Percentiles rank a stretch among this genome's conserved stretches.
phyloP scores from a whole-genome alignment of 2,329 filamentous ascomycete species.

The Curvularia sp. region DNA sequence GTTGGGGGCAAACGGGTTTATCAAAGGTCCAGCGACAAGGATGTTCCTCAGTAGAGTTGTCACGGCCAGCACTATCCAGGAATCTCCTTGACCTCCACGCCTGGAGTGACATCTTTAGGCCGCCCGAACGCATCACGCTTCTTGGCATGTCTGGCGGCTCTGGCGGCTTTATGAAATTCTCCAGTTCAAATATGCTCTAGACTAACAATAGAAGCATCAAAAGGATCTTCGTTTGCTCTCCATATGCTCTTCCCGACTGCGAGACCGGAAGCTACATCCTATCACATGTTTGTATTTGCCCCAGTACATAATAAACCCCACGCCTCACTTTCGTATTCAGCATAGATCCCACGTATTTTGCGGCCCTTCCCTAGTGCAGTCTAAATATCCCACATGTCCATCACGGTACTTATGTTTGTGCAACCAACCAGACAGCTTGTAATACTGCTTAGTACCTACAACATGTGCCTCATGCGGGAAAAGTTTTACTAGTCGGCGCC shows the following conservation, averaged over 20 bases:
- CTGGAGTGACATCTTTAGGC: background rate
- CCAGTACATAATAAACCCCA: constrained; percentile 1
- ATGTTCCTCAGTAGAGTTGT: constrained; percentile 12
- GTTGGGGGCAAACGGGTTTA: constrained; percentile 62
- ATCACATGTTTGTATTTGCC: background rate
- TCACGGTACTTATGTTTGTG: constrained; percentile 31
- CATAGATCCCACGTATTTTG: constrained; percentile 12
- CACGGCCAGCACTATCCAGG: background rate
- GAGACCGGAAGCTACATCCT: background rate
- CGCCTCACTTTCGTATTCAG: constrained; percentile 3
- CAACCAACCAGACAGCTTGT: constrained; percentile 23
- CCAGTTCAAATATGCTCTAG: background rate
- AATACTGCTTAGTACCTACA: constrained; percentile 19
- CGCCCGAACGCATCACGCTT: background rate
- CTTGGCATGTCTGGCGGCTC: constrained; percentile 2
- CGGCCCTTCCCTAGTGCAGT: constrained; percentile 10
- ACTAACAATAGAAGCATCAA: background rate
- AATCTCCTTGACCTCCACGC: background rate
- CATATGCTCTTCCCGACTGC: background rate
- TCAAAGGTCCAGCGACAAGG: constrained; percentile 25
- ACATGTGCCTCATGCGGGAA: constrained; percentile 11
- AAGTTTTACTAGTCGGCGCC: constrained; percentile 14
- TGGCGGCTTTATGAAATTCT: background rate
- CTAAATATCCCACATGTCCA: constrained; percentile 24
- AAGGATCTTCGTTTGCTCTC: background rate